Base-by-base conservation (phyloP, 2,329 filamentous ascomycete species). In the Aspergillus arachidicola region DNA sequence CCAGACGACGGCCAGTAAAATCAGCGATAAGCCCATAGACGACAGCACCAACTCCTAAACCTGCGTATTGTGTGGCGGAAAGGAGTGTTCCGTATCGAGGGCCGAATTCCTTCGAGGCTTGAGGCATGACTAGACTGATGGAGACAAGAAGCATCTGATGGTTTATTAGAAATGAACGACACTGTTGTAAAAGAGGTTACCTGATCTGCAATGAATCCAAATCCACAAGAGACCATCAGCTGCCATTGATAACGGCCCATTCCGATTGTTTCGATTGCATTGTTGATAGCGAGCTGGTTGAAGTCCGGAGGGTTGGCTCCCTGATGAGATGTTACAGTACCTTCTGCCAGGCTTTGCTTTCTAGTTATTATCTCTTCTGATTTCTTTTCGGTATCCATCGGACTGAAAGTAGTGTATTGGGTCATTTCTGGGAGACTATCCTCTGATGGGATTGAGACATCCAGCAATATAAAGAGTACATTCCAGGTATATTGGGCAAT, bases 181-280 rank as follows among this genome's bases (percentile, higher is more conserved):
- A 10, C n/a, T 46, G 6, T 46, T 12, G 34, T 9, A 10, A 6
- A 32, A 19, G 23, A 19, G 1, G 5, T 28, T 57, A 59, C 59
- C 51, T 64, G 56, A 34, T 64, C 63, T 23, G 56, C 60, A 28
- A 62, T 30, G 19, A 56, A 64, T 11, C 63, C 63, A 45, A 64
- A 64, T 5, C 63, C 57, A 34, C 57, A 62, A 14, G 57, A 46
- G 7, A 53, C 32, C 6, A 60, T 41, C 9, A 64, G 23, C 26
- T 60, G 50, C 59, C 59, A 62, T 36, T 64, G 63, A 21, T 62
- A 64, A 11, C 51, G 50, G 21, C 63, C 63, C 59, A 64, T 62
- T 3, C 63, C 63, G 21, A 64, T 64, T 6, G 50, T 21, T 12
- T 62, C 41, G 16, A 64, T 59, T 3, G 63, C 63, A 26, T 57